Evolutionary conservation across 2,329 filamentous ascomycete species (phyloP).

Genomic region (Alternaria metachromatica): DNA sequence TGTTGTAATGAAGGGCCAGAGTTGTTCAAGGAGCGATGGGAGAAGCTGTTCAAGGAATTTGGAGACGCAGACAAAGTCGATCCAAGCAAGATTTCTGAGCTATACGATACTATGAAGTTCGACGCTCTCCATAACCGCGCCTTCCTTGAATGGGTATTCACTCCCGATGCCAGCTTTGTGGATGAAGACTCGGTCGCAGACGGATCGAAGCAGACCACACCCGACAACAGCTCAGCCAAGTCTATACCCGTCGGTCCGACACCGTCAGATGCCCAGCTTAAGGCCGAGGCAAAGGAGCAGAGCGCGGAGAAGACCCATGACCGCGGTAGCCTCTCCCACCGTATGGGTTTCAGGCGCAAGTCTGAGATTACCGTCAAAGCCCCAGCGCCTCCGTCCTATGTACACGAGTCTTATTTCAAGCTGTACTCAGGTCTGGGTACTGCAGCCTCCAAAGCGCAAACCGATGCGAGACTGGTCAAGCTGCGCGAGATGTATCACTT

Average conservation of each 20-base stretch:
- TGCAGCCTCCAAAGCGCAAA: slow-evolving; percentile 71
- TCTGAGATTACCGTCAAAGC: slow-evolving; percentile 50
- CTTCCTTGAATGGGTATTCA: slow-evolving; percentile 97
- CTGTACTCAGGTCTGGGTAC: slow-evolving; percentile 77
- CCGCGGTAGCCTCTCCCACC: slow-evolving; percentile 51
- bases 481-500: slow-evolving; percentile 91
- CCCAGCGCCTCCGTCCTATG: slow-evolving; percentile 37
- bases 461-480: slow-evolving; percentile 84
- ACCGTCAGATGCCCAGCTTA: slow-evolving; percentile 39
- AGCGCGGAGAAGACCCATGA: slow-evolving; percentile 48
- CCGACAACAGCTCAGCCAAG: slow-evolving; percentile 34
- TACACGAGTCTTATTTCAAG: slow-evolving; percentile 79
- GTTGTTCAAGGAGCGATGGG: slow-evolving; percentile 95
- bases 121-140: slow-evolving; percentile 96
- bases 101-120: slow-evolving; percentile 99
- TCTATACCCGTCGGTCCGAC: slow-evolving; percentile 37
- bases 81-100: slow-evolving; percentile 96
- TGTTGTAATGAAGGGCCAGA: slow-evolving; percentile 95
- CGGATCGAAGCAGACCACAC: slow-evolving; percentile 39
- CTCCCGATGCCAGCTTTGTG: slow-evolving; percentile 78
- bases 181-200: slow-evolving; percentile 62
- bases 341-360: slow-evolving; percentile 61
- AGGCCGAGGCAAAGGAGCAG: slow-evolving; percentile 44
- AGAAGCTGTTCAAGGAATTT: slow-evolving; percentile 96
- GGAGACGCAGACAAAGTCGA: slow-evolving; percentile 97